Evolutionary conservation across 2,329 filamentous ascomycete species (phyloP).

Genomic region (Dothidotthia symphoricarpi): DNA sequence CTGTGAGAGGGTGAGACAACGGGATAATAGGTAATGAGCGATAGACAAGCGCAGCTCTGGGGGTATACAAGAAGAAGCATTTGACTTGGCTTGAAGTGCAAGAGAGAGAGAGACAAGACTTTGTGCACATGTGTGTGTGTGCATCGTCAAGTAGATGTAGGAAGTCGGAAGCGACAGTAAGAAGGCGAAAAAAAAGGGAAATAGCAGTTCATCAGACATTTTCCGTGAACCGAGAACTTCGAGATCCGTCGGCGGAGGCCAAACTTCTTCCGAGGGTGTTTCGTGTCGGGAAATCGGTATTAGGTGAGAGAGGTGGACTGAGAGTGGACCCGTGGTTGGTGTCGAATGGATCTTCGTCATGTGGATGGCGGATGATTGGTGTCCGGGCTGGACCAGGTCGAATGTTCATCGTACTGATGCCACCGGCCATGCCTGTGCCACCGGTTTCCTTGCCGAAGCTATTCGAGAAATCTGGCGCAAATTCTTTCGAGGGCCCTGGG

Average conservation of each 20-base stretch:
- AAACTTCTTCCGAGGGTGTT: conserved; percentile 45
- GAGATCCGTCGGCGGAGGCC: conserved; percentile 48
- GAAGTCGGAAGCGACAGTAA: conserved; percentile 21
- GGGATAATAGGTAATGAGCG: too few species aligned
- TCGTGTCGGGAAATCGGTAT: conserved; percentile 24
- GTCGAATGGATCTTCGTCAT: conserved; percentile 28
- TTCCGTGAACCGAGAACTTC: conserved; percentile 49
- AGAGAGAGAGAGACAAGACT: conserved; percentile 11
- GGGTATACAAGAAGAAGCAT: conserved; percentile 24
- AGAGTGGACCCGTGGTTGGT: conserved; percentile 17
- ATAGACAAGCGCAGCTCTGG: conserved; percentile 8
- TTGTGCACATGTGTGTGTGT: conserved; percentile 27
- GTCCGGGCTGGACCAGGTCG: conserved; percentile 63
- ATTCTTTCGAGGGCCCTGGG: too few species aligned
- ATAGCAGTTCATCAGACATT: conserved; percentile 41
- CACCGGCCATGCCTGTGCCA: conserved; percentile 18
- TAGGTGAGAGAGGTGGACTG: conserved; percentile 44
- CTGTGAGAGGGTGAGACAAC: too few species aligned
- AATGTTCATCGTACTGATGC: conserved; percentile 26
- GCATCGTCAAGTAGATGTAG: conserved; percentile 23
- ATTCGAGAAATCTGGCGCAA: conserved; percentile 10
- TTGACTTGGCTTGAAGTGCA: conserved; percentile 6
- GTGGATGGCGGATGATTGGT: conserved; percentile 55
- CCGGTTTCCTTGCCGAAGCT: conserved; percentile 33
- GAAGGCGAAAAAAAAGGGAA: conserved; percentile 15